A percentile compares a stretch with the other conserved stretches of the same genome.
Conservation (phyloP, 495 filamentous ascomycete genomes). For the Aspergillus kassunensis region DNA sequence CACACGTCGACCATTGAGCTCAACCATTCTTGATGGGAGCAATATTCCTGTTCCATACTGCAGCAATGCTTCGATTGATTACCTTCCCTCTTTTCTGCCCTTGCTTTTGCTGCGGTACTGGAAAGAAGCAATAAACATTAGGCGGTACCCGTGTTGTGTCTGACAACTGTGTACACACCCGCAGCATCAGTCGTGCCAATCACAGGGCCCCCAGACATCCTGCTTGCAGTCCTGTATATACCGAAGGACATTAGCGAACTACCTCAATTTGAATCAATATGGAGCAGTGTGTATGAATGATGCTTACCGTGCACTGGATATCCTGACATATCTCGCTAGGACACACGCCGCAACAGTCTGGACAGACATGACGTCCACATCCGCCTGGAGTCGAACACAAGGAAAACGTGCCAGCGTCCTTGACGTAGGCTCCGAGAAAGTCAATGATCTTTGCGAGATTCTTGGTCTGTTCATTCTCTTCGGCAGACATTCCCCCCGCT, state of each 20-base stretch:
- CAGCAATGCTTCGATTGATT: neutral
- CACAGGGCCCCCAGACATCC: conserved; percentile 23
- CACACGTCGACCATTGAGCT: neutral
- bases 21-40: no score
- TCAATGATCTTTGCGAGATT: conserved; percentile 14
- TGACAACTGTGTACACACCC: neutral
- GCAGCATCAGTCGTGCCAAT: conserved; percentile 23
- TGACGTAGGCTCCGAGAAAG: conserved; percentile 6
- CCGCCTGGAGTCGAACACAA: conserved; percentile 21
- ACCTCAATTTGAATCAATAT: neutral
- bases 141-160: neutral
- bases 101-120: no score
- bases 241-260: neutral
- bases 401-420: conserved; percentile 22
- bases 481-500: neutral
- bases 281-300: neutral
- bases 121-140: neutral
- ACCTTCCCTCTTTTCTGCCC: no score
- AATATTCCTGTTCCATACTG: neutral
- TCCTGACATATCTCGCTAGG: conserved; percentile 25
- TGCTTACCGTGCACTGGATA: conserved; percentile 29
- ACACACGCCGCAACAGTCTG: conserved; percentile 29
- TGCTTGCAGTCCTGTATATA: conserved; percentile 25
- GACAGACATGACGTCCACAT: conserved; percentile 29
- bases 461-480: neutral